Base-by-base conservation (phyloP, 768 basidiomycete species). In the Naganishia randhawae region DNA sequence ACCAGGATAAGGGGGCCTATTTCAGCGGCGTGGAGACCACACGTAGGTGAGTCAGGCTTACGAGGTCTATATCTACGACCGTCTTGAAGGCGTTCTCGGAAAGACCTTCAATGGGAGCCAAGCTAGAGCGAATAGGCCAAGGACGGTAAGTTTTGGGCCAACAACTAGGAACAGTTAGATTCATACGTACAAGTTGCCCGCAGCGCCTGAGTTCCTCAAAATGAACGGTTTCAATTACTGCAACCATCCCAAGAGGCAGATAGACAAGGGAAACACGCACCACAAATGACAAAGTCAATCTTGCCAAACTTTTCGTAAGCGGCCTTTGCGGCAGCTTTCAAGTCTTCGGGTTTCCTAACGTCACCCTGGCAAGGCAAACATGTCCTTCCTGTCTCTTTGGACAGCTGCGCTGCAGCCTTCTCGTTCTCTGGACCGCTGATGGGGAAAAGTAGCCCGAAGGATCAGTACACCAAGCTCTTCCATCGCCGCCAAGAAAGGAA, bases 271-370 rank as follows among this genome's bases (percentile, higher is more conserved):
- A n/a, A 65, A 13, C 17, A 11, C 31, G 33, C 78, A 90, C 92
- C 92, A 76, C 91, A 92, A 65, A 97, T 90, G 61, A 97, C 94
- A 77, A 91, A 95, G 81, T 99, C 94, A 68, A 99, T 91, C 71
- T 84, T 84, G 0, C 94, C 93, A 76, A 89, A 93, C 72, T 83
- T 83, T 69, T 87, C 85, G 19, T 93, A 85, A 0, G 90, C 85
- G 76, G 86, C 84, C 31, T 85, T 80, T 22, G 91, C 94, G 7
- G 95, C 95, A 8, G 83, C 85, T 68, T 85, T 83, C 42, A 99
- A 81, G 16, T 87, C 83, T 55, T 86, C 83, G 1, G 90, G 87
- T 42, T 89, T 82, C 53, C 94, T 83, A 10, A 99, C 95, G 75
- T 98, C 95, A 1, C 85, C 92, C 70, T 88, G 85, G 11, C 85